These are phyloP conservation scores for Fusarium sp. DNA, from an alignment of 2,329 filamentous ascomycete species.

Conservation along the genomic window DNA sequence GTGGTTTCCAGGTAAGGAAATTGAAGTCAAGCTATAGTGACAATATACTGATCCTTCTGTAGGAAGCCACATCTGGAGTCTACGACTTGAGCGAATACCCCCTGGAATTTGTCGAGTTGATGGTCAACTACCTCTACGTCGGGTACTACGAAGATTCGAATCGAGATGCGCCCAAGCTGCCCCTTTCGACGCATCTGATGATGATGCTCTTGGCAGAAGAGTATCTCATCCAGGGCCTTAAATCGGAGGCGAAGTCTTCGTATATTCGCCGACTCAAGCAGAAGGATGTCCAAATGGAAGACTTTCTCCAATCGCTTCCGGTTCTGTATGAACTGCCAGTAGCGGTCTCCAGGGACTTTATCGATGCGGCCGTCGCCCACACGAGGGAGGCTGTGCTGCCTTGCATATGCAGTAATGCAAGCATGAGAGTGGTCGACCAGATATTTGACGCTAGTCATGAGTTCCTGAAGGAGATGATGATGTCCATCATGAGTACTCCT, in stretches of 20 bases:
- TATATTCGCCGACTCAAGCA: background rate
- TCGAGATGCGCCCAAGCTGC: background rate
- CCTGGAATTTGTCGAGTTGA: background rate
- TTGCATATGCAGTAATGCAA: background rate
- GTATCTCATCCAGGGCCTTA: background rate
- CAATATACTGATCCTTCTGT: background rate
- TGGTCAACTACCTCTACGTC: background rate
- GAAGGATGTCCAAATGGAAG: background rate
- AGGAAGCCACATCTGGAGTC: conserved; percentile 2
- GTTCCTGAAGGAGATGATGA: background rate
- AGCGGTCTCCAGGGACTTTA: no score
- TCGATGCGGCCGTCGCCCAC: background rate
- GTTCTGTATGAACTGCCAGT: background rate
- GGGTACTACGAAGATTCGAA: background rate
- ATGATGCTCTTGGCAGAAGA: background rate
- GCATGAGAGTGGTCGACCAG: background rate
- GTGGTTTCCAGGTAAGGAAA: background rate
- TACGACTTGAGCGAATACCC: background rate
- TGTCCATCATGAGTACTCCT: background rate
- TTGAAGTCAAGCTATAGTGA: no score
- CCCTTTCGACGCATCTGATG: background rate
- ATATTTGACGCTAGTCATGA: background rate
- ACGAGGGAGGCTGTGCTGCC: background rate
- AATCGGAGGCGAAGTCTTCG: background rate
- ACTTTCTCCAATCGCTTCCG: background rate